Evolutionary conservation across 2,329 filamentous ascomycete genomes (phyloP).

Genomic region (Corinectria fuckeliana): DNA sequence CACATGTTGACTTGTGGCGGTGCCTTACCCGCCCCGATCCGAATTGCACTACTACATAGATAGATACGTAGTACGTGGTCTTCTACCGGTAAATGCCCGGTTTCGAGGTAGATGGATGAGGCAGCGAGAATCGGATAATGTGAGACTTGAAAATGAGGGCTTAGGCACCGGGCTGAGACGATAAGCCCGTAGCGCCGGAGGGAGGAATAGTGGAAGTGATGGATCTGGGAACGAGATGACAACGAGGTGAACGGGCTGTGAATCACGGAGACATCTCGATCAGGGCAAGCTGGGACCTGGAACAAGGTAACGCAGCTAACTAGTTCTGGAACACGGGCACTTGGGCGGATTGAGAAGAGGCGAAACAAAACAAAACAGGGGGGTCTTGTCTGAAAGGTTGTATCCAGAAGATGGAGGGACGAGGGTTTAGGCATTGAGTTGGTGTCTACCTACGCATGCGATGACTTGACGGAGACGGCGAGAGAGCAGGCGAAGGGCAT

Average conservation of each 20-base stretch:
- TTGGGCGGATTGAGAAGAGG: constrained; percentile 3
- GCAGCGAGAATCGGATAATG: not conserved
- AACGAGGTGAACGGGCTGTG: too few species aligned
- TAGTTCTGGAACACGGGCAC: constrained; percentile 10
- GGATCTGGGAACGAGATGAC: constrained; percentile 5
- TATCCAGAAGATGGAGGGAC: constrained; percentile 8
- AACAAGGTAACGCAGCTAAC: constrained; percentile 18
- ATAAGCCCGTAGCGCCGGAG: not conserved
- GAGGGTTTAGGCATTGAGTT: constrained; percentile 2
- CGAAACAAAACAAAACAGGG: constrained; percentile 17
- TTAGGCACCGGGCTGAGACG: not conserved
- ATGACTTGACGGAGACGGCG: not conserved
- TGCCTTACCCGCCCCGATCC: not conserved
- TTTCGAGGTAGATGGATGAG: not conserved
- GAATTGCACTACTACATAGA: not conserved
- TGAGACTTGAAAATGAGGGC: not conserved
- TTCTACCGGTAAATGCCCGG: too few species aligned
- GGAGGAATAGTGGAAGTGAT: constrained; percentile 2
- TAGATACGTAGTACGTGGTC: too few species aligned
- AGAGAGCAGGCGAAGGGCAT: not conserved
- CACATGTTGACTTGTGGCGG: constrained; percentile 3
- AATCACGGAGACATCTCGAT: constrained; percentile 14
- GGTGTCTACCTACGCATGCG: constrained; percentile 3
- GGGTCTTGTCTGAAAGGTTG: constrained; percentile 19
- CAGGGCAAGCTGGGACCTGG: constrained; percentile 14